Conservation (phyloP, 352 stramenopile genomes). For the Blastocystis sp. region DNA sequence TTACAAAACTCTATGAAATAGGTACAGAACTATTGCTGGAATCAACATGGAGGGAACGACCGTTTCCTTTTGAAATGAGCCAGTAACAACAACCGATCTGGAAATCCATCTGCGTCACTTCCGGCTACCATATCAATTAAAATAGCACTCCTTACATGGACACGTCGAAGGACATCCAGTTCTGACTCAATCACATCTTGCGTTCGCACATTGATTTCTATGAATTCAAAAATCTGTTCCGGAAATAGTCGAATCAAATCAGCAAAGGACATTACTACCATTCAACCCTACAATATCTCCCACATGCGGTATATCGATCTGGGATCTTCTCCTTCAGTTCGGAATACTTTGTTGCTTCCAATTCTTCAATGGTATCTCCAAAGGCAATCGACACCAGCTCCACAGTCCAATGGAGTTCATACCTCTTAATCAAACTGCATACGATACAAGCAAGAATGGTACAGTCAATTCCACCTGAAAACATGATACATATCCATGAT, state of each 20-base stretch:
- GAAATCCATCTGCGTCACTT: slow-evolving; percentile 33
- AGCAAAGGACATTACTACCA: slow-evolving; percentile 40
- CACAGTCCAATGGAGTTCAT: background rate
- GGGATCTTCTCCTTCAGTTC: background rate
- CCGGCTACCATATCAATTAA: background rate
- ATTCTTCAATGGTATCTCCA: background rate
- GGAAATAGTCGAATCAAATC: slow-evolving; percentile 16
- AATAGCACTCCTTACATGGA: background rate
- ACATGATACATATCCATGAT: slow-evolving; percentile 12
- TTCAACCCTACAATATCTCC: background rate
- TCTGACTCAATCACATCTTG: slow-evolving; percentile 6
- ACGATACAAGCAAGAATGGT: slow-evolving; percentile 29
- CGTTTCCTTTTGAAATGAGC: slow-evolving; percentile 2
- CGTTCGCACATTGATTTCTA: slow-evolving; percentile 20
- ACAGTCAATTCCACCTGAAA: slow-evolving; percentile 46
- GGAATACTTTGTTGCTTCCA: background rate
- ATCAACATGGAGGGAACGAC: background rate
- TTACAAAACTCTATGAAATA: background rate
- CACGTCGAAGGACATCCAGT: background rate
- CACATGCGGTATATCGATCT: slow-evolving; percentile 31
- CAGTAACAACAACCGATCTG: slow-evolving; percentile 53
- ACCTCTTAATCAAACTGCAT: background rate
- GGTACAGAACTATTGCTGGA: background rate
- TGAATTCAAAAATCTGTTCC: background rate
- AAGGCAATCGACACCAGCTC: slow-evolving; percentile 16